A percentile compares a stretch with the other conserved stretches of the same genome.
Evolutionary conservation across 2,329 filamentous ascomycete species (phyloP).

Genomic region (Fusarium mundagurra): DNA sequence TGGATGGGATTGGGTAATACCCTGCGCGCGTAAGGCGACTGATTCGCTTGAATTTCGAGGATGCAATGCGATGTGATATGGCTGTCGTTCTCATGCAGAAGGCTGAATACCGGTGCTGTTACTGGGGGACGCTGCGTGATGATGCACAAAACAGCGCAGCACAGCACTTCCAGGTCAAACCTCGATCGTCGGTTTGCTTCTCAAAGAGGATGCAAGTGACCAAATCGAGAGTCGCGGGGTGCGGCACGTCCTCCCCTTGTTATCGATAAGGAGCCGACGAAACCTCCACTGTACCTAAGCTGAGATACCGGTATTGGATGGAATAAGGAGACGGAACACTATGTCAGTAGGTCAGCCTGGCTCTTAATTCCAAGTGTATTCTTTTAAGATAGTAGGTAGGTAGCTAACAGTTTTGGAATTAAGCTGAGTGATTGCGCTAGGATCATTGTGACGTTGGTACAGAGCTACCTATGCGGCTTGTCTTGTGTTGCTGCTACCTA

Average conservation of each 20-base stretch:
- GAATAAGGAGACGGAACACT: not conserved
- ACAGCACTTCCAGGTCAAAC: not conserved
- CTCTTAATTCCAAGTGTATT: not conserved
- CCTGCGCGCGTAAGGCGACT: not conserved
- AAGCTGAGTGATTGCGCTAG: not conserved
- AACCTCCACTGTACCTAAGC: not conserved
- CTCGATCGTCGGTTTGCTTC: constrained; percentile 12
- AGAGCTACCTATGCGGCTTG: not conserved
- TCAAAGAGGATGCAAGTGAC: constrained; percentile 15
- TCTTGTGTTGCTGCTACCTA: not conserved
- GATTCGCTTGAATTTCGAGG: not conserved
- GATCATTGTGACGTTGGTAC: no score
- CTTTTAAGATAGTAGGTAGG: not conserved
- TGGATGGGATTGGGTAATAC: not conserved
- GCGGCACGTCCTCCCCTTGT: constrained; percentile 9
- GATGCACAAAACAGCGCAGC: constrained; percentile 4
- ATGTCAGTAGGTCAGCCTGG: not conserved
- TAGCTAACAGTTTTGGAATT: not conserved
- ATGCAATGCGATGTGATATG: not conserved
- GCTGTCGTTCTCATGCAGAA: constrained; percentile 5
- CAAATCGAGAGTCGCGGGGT: constrained; percentile 31
- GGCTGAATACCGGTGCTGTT: not conserved
- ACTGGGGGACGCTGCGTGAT: constrained; percentile 4
- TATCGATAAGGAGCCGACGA: constrained; percentile 31
- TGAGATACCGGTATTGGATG: not conserved